These are phyloP conservation scores for Trypanosoma congolense DNA, from an alignment of 208 protist species.

Conservation along the genomic window DNA sequence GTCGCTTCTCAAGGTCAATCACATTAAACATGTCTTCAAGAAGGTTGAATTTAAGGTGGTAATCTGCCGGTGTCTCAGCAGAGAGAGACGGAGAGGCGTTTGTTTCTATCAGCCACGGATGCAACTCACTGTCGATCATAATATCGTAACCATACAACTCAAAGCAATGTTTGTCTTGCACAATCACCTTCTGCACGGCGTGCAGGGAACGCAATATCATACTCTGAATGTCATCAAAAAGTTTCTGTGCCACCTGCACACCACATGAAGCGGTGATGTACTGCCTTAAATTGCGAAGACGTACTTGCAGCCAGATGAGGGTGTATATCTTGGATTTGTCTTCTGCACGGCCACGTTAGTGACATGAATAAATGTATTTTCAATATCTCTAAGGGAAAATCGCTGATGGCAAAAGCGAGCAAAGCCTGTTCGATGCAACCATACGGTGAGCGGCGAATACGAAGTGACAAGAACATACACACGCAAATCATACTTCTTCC, in stretches of 20 bases:
- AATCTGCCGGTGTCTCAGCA: conserved; percentile 91
- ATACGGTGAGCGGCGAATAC: conserved; percentile 85
- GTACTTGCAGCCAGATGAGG: conserved; percentile 78
- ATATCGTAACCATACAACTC: conserved; percentile 92
- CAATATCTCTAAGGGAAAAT: conserved; percentile 88
- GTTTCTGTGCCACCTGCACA: conserved; percentile 64
- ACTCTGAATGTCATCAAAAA: conserved; percentile 92
- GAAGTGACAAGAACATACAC: conserved; percentile 89
- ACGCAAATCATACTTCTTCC: conserved; percentile 93
- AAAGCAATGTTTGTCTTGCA: conserved; percentile 83
- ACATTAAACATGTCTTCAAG: conserved; percentile 92
- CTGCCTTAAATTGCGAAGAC: conserved; percentile 72
- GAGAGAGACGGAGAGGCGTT: conserved; percentile 91
- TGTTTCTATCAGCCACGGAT: conserved; percentile 89
- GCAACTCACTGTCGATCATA: conserved; percentile 82
- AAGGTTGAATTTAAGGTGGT: conserved; percentile 94
- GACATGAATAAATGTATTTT: conserved; percentile 94
- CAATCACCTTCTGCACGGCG: conserved; percentile 73
- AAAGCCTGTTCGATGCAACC: conserved; percentile 89
- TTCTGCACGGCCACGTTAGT: conserved; percentile 97
- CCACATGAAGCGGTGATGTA: conserved; percentile 86
- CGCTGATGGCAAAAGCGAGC: conserved; percentile 90
- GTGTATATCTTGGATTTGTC: conserved; percentile 89
- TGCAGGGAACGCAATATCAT: conserved; percentile 86
- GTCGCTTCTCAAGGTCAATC: conserved; percentile 80